Evolutionary conservation across 2,329 filamentous ascomycete species (phyloP), one percentile per base, ranked within the genome.

Genomic region (Chaetomiaceae sp.): DNA sequence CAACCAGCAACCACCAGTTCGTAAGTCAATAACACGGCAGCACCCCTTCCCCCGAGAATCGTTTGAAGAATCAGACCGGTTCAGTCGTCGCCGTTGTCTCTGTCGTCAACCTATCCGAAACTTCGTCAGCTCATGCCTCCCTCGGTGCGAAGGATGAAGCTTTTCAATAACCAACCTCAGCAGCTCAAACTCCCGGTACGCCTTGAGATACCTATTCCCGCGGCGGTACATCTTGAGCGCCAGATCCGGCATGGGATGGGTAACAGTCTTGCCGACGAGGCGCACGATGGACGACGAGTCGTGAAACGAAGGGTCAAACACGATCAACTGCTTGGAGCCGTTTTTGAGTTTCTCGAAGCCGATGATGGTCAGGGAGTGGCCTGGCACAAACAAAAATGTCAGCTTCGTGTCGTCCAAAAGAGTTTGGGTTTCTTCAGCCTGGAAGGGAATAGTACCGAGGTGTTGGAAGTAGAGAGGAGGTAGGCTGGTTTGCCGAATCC

Each of bases 391-490:
- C 2, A n/a, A 13, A 27, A n/a, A 12, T 25, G 31, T 43, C 33
- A 46, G 39, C 14, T n/a, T 27, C 2, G 6, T 7, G 23, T 16
- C 7, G 2, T 14, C 13, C 10, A 1, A 5, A 27, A 34, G 8
- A 2, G 35, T 12, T 8, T 19, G 20, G 19, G 19, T 9, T 16
- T 31, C n/a, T 20, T 12, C 30, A 14, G 30, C 34, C 23, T 9
- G 20, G 21, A 21, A 56, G n/a, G 20, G 7, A 21, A 9, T 23
- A 67, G 52, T 70, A 82, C 83, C 85, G 57, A 83, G 82, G 60
- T 93, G 88, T 65, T 97, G 92, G 55, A 96, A 83, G 68, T 96
- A 97, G 35, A 97, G 84, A 0, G 93, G 91, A 34, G 92, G 84
- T 7, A 92, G 72, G 13, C 75, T 68, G 0, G 92, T 96, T 48